Base-by-base conservation (phyloP, 805 yeast species). In the Saccharomyces jurei region DNA sequence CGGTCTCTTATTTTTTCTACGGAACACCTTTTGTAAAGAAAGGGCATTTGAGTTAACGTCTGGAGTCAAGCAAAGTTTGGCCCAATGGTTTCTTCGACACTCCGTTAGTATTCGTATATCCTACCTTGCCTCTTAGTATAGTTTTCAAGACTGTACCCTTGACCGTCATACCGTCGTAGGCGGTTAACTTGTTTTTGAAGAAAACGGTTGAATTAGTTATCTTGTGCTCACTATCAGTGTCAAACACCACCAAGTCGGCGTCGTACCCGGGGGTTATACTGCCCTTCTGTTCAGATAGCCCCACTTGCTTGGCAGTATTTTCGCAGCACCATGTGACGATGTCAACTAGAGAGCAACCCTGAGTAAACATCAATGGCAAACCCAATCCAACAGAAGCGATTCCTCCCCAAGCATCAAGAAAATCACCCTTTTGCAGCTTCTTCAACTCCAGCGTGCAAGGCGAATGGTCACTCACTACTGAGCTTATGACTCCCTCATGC, bases 371-470 rank as follows among this genome's bases (percentile, higher is more conserved):
- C 44, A 90, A 78, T 0, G 96, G 87, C 49, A 91, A 76, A 0
- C 97, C 97, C 46, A 92, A 80, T 0, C 98, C 98, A 31, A 91
- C 95, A 1, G 96, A 87, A 1, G 96, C 79, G 46, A 91, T 89
- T 9, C 98, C 98, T 36, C 97, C 98, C 98, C 98, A 91, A 2
- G 97, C 96, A 36, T 84, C 80, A 62, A 91, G 82, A 68, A 91
- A 91, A 67, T 91, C 96, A 46, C 97, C 97, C 56, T 81, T 77
- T 10, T 82, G 85, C 52, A 89, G 75, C 25, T 88, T 87, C 70
- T 91, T 91, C 64, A 91, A 75, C 56, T 89, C 89, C 0, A 97
- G 96, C 0, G 96, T 89, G 71, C 98, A 91, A 2, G 97, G 98
- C 3, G 96, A 88, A 71, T 91, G 98, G 69, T 91, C 98, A 11